These are phyloP conservation scores for Naganishia friedmannii DNA, from an alignment of 768 basidiomycete species.

Conservation along the genomic window DNA sequence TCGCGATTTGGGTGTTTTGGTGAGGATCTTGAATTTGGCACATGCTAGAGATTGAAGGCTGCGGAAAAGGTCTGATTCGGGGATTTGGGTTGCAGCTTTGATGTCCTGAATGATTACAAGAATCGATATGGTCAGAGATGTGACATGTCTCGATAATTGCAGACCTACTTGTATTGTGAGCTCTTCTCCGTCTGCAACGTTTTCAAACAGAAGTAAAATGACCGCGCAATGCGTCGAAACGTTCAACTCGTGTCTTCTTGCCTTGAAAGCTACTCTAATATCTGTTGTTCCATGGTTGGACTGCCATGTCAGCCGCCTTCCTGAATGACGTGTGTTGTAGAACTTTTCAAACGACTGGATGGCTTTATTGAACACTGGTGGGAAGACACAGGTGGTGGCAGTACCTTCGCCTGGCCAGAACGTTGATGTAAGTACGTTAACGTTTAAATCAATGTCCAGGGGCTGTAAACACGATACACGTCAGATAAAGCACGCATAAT, in stretches of 20 bases:
- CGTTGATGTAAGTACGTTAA: constrained; percentile 92
- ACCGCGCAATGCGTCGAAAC: constrained; percentile 85
- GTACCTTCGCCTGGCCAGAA: constrained; percentile 83
- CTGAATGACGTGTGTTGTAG: constrained; percentile 83
- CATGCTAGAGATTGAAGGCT: constrained; percentile 94
- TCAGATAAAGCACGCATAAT: neutral
- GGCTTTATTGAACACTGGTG: constrained; percentile 63
- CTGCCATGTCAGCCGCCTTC: constrained; percentile 88
- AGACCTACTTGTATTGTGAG: constrained; percentile 70
- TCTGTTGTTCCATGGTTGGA: constrained; percentile 85
- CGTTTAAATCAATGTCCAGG: constrained; percentile 57
- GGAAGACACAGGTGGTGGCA: constrained; percentile 64
- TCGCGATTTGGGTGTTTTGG: constrained; percentile 82
- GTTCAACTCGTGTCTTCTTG: constrained; percentile 79
- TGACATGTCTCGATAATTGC: neutral
- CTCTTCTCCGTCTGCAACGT: constrained; percentile 64
- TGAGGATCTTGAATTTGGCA: constrained; percentile 86
- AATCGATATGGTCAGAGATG: neutral
- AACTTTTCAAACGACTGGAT: constrained; percentile 80
- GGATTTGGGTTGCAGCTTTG: constrained; percentile 68
- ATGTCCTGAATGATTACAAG: constrained; percentile 66
- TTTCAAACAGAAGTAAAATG: constrained; percentile 82
- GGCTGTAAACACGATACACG: neutral
- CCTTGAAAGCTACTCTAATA: constrained; percentile 75
- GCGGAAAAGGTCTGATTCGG: constrained; percentile 76